These are phyloP conservation scores for Tirmania nivea DNA, from an alignment of 495 filamentous ascomycete species.

Conservation along the genomic window DNA sequence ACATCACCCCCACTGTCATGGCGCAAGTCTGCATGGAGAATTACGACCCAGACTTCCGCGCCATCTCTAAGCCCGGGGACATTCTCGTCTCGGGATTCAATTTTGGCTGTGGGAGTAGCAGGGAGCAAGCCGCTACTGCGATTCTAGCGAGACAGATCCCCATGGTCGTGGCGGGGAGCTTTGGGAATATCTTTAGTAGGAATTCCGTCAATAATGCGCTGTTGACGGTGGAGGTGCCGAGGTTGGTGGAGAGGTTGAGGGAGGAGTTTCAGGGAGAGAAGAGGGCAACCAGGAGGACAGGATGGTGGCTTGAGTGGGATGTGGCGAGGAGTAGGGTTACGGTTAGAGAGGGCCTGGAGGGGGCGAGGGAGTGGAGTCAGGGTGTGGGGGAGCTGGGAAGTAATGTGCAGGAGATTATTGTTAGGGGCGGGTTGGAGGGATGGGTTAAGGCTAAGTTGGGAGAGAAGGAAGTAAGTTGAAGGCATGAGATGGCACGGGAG, in stretches of 20 bases:
- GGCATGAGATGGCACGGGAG: too few relatives aligned
- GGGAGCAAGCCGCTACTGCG: conserved; percentile 80
- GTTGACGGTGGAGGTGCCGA: conserved; percentile 62
- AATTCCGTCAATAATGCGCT: conserved; percentile 90
- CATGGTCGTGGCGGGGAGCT: conserved; percentile 64
- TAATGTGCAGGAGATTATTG: conserved; percentile 81
- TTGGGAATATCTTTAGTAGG: conserved; percentile 70
- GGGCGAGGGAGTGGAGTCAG: conserved; percentile 41
- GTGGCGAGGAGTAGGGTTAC: conserved; percentile 45
- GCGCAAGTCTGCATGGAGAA: conserved; percentile 80
- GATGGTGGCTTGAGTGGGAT: conserved; percentile 79
- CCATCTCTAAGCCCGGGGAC: conserved; percentile 40
- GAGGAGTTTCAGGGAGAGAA: conserved; percentile 38
- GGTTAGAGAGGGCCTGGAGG: conserved; percentile 44
- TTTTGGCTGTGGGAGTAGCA: conserved; percentile 63
- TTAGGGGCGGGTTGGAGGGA: conserved; percentile 53
- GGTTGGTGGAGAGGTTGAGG: conserved; percentile 45
- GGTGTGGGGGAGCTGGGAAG: conserved; percentile 69
- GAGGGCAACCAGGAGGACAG: conserved; percentile 55
- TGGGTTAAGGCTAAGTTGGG: conserved; percentile 55
- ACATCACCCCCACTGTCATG: conserved; percentile 55
- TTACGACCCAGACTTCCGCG: conserved; percentile 52
- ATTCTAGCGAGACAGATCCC: conserved; percentile 70
- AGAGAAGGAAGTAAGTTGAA: not conserved
- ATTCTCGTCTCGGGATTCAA: conserved; percentile 77